phyloP scores from a whole-genome alignment of 1,284 basidiomycete species.

The Trametes hirsuta region DNA sequence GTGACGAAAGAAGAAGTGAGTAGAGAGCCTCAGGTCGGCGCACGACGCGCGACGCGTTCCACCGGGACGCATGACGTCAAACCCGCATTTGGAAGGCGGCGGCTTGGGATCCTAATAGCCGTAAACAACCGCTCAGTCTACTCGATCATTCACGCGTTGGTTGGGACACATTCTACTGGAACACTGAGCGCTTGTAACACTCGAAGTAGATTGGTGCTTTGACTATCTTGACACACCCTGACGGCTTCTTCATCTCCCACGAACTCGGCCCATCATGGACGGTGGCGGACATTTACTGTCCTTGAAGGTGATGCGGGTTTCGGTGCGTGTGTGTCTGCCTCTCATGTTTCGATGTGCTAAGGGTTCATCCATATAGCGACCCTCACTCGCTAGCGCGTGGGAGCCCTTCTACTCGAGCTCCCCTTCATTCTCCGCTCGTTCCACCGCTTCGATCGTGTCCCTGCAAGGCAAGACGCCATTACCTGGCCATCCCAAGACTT shows the following conservation, averaged over 20 bases:
- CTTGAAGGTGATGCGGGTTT: slow-evolving; percentile 81
- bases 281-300: slow-evolving; percentile 66
- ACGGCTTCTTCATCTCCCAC: neutral
- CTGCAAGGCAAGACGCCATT: slow-evolving; percentile 72
- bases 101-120: slow-evolving; percentile 32
- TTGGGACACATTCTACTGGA: neutral
- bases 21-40: neutral
- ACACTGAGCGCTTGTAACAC: too few species aligned
- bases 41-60: slow-evolving; percentile 6
- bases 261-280: slow-evolving; percentile 40
- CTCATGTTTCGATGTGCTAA: neutral
- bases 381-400: slow-evolving; percentile 74
- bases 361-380: slow-evolving; percentile 49
- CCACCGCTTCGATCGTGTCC: slow-evolving; percentile 76
- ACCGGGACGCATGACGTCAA: slow-evolving; percentile 22
- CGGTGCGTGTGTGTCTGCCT: slow-evolving; percentile 52
- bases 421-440: slow-evolving; percentile 75
- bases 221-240: neutral
- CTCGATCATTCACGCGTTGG: neutral
- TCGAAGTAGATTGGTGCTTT: too few species aligned
- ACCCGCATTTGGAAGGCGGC: slow-evolving; percentile 18
- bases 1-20: too few species aligned
- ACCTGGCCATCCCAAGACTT: slow-evolving; percentile 74
- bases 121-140: slow-evolving; percentile 25
- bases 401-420: slow-evolving; percentile 85